phyloP scores from a whole-genome alignment of 805 yeast species.

The Kazachstania martiniae region DNA sequence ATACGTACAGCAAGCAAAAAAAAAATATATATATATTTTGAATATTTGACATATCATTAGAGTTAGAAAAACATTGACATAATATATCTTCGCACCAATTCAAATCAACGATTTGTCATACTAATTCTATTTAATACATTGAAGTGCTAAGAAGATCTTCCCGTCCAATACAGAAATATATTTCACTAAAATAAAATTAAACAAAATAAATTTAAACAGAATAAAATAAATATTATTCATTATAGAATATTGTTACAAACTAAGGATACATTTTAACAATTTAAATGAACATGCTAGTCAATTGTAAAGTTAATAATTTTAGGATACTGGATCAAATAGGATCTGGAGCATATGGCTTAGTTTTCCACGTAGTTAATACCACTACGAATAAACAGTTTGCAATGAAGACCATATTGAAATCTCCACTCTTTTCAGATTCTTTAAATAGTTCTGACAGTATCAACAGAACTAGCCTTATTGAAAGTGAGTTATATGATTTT shows the following conservation, averaged over 20 bases:
- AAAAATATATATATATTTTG: too few relatives aligned
- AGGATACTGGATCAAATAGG: slow-evolving; percentile 33
- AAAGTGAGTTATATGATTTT: slow-evolving; percentile 15
- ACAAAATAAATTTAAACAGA: too few relatives aligned
- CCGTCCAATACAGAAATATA: too few relatives aligned
- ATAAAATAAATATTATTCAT: background rate
- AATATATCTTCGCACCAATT: too few relatives aligned
- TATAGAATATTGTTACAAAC: background rate
- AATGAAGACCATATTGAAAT: slow-evolving; percentile 56
- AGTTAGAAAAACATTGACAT: too few relatives aligned
- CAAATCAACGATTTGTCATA: too few relatives aligned
- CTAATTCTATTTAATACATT: too few relatives aligned
- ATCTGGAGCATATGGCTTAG: slow-evolving; percentile 79
- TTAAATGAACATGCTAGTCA: slow-evolving; percentile 8
- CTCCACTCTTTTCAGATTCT: slow-evolving; percentile 6
- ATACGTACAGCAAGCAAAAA: too few relatives aligned
- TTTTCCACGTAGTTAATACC: slow-evolving; percentile 55
- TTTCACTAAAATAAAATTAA: too few relatives aligned
- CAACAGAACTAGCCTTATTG: slow-evolving; percentile 17
- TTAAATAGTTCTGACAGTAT: too few relatives aligned
- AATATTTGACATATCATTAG: too few relatives aligned
- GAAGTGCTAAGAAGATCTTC: too few relatives aligned
- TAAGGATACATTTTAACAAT: background rate
- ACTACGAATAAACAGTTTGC: slow-evolving; percentile 46
- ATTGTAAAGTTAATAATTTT: slow-evolving; percentile 22